Base-by-base conservation (phyloP, 2,329 filamentous ascomycete species). In the Verticillium zaregamsianum region DNA sequence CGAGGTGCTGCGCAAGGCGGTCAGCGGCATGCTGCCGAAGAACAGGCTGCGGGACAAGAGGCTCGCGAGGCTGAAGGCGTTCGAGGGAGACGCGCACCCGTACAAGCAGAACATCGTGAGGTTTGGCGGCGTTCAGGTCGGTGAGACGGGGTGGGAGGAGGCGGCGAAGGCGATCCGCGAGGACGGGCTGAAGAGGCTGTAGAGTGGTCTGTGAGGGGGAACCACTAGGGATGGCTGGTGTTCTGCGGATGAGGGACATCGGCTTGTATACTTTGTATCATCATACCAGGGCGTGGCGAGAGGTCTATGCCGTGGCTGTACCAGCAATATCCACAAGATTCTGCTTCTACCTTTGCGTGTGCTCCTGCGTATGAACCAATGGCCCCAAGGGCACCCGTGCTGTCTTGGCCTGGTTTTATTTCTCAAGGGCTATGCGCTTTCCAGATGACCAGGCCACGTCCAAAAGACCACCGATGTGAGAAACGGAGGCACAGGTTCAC, bases 1-100 rank as follows among this genome's bases (percentile, higher is more conserved):
- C 40, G 95, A 99, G 83, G 89, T 99, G 40, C 77, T 99, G 73
- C 84, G 92, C 71, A 91, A 93, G 76, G 95, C 96, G 1, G 96
- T 99, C 49, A 90, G 90, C 73, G 96, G 96, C 57, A 99, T 99
- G 95, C 78, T 99, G 77, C 95, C 95, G 60, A 99, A 99, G 86
- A 99, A 99, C 79, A 82, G 93, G 71, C 79, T 99, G 72, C 82
- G 94, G 70, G 93, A 97, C 75, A 91, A 92, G 81, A 81, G 96
- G 66, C 79, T 99, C 79, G 92, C 89, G 40, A 83, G 95, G 68
- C 79, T 99, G 73, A 99, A 98, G 86, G 93, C 91, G 6, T 99
- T 97, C 76, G 96, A 99, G 79, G 93, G 94, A n/a, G 82, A 86
- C 45, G 87, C 87, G 28, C 93, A 99, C 80, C 96, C 95, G 45